Conservation (phyloP, 345 rosid species). For the Murraya paniculata region DNA sequence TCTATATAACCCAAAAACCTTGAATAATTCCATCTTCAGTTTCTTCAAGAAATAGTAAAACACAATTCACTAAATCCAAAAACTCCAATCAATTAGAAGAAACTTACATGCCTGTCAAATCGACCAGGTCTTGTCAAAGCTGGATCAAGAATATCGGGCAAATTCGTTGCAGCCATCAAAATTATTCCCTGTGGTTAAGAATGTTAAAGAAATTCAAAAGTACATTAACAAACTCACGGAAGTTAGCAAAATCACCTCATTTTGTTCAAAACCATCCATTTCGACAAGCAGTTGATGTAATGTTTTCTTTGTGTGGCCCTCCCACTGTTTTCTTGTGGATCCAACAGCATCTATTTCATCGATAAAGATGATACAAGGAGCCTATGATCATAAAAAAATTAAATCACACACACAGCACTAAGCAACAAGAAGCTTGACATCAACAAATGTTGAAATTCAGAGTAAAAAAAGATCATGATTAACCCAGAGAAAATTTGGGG, state of each 20-base stretch:
- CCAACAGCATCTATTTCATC: slow-evolving; percentile 99
- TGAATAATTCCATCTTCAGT: background rate
- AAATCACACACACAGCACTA: background rate
- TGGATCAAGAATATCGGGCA: slow-evolving; percentile 98
- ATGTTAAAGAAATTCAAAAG: slow-evolving; percentile 17
- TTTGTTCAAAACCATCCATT: slow-evolving; percentile 99
- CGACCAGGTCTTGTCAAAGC: slow-evolving; percentile 99
- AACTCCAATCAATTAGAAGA: background rate
- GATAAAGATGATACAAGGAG: slow-evolving; percentile 96
- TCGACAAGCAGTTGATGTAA: slow-evolving; percentile 96
- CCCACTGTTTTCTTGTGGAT: slow-evolving; percentile 97
- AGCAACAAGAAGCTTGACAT: slow-evolving; percentile 8
- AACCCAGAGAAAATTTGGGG: background rate
- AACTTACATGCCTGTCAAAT: slow-evolving; percentile 96
- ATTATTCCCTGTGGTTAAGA: slow-evolving; percentile 71
- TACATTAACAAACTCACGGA: background rate
- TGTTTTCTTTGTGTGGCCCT: slow-evolving; percentile 99
- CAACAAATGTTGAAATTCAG: background rate
- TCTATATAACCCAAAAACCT: background rate
- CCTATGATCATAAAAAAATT: slow-evolving; percentile 41
- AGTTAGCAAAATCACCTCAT: slow-evolving; percentile 57
- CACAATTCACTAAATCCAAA: background rate
- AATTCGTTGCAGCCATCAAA: slow-evolving; percentile 98
- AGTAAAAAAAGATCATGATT: background rate
- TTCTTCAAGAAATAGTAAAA: background rate